Percentiles rank a stretch among this genome's conserved stretches.
Evolutionary conservation across 179 eudicot genomes (phyloP).

Genomic region (Corrigiola litoralis): DNA sequence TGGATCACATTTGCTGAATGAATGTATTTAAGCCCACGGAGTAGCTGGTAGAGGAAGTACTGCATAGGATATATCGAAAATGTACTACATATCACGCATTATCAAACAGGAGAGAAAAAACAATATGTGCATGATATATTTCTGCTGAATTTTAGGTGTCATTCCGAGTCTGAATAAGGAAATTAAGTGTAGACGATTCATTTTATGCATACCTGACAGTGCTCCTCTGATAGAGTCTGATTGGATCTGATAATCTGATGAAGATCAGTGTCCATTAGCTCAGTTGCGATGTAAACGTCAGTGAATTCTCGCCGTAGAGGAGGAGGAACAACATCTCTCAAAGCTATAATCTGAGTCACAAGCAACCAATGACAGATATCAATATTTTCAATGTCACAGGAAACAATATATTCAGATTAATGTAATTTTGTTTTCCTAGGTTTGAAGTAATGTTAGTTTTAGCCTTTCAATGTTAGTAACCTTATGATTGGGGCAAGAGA

Average conservation of each 20-base stretch:
- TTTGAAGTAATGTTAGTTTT: no score
- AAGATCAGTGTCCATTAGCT: slow-evolving; percentile 94
- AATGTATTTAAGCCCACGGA: slow-evolving; percentile 79
- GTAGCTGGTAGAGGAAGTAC: slow-evolving; percentile 85
- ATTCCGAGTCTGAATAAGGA: no score
- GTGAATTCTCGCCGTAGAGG: slow-evolving; percentile 63
- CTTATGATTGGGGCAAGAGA: no score
- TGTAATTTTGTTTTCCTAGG: no score
- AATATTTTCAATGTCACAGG: no score
- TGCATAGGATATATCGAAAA: slow-evolving; percentile 28
- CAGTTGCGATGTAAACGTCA: slow-evolving; percentile 77
- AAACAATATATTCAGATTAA: no score
- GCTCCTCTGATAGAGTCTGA: slow-evolving; percentile 76
- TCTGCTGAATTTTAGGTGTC: no score
- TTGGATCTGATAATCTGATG: slow-evolving; percentile 79
- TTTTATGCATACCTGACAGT: slow-evolving; percentile 90
- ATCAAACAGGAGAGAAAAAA: background rate
- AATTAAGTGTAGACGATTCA: no score
- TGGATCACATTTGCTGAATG: slow-evolving; percentile 86
- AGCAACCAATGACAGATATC: no score
- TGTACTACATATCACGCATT: background rate
- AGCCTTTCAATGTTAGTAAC: no score
- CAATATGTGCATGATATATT: background rate
- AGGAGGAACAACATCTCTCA: slow-evolving; percentile 81
- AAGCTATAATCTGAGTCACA: slow-evolving; percentile 61